Conservation (phyloP, 768 basidiomycete species). For the Rhodotorula graminis region DNA sequence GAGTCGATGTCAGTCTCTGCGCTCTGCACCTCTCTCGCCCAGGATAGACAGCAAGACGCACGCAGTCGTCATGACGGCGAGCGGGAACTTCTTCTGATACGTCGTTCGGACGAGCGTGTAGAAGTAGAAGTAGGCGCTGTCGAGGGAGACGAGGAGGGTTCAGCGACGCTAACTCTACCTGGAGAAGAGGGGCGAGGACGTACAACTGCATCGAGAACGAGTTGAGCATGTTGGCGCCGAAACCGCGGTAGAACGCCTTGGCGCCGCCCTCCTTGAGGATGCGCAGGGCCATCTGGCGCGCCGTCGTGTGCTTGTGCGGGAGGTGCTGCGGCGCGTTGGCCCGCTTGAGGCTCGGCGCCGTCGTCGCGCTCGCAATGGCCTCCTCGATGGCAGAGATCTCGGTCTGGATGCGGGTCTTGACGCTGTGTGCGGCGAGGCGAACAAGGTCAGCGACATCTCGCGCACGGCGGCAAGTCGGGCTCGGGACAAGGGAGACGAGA, state of each 20-base stretch:
- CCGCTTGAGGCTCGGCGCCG: constrained; percentile 51
- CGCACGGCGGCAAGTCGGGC: no score
- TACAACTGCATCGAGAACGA: constrained; percentile 92
- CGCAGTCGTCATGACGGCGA: constrained; percentile 51
- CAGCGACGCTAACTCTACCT: no score
- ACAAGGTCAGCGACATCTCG: background rate
- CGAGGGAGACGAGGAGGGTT: no score
- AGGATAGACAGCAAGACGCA: background rate
- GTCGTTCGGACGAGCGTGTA: constrained; percentile 83
- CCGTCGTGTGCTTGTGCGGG: constrained; percentile 49
- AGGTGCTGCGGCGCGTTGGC: constrained; percentile 50
- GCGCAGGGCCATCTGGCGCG: constrained; percentile 62
- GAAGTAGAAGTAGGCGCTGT: constrained; percentile 91
- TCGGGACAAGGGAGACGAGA: background rate
- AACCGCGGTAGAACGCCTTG: constrained; percentile 79
- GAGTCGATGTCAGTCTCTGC: background rate
- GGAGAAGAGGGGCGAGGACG: background rate
- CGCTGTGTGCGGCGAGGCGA: constrained; percentile 51
- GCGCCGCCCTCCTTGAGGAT: constrained; percentile 79
- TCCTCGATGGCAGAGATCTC: constrained; percentile 44
- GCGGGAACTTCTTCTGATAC: constrained; percentile 66
- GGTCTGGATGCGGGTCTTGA: constrained; percentile 93
- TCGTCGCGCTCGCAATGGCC: constrained; percentile 6
- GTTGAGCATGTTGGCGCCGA: constrained; percentile 93
- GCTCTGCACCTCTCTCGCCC: no score